phyloP scores from a whole-genome alignment of 495 filamentous ascomycete species.

The Hyaloscypha bicolor region DNA sequence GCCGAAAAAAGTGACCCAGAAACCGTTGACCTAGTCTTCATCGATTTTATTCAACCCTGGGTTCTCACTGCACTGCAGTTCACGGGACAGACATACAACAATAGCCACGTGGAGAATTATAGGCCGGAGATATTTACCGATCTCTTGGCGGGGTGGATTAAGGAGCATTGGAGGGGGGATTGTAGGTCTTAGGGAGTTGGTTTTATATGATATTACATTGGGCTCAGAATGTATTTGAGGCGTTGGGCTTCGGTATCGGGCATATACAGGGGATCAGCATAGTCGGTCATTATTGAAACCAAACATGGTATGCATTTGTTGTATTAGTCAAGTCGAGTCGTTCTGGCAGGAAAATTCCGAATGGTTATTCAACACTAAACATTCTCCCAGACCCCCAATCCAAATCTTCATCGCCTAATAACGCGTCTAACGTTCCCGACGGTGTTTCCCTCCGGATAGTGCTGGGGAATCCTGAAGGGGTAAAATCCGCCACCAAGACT shows the following conservation, averaged over 20 bases:
- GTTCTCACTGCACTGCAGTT: conserved; percentile 72
- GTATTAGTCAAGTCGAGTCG: too few relatives aligned
- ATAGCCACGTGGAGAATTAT: conserved; percentile 64
- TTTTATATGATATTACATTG: background rate
- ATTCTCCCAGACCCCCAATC: too few relatives aligned
- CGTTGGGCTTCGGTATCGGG: background rate
- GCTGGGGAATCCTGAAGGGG: too few relatives aligned
- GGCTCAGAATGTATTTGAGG: background rate
- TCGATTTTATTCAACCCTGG: conserved; percentile 86
- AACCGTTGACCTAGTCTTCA: conserved; percentile 82
- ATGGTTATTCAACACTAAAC: too few relatives aligned
- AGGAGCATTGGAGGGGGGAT: conserved; percentile 68
- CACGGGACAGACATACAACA: conserved; percentile 60
- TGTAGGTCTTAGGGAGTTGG: conserved; percentile 38
- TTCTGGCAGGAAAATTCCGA: too few relatives aligned
- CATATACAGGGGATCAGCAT: too few relatives aligned
- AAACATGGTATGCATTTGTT: too few relatives aligned
- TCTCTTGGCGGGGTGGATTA: conserved; percentile 76
- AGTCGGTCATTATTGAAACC: too few relatives aligned
- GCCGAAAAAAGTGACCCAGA: conserved; percentile 55
- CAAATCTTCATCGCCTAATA: too few relatives aligned
- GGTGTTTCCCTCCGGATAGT: too few relatives aligned
- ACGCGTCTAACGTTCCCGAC: too few relatives aligned
- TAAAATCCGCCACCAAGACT: too few relatives aligned
- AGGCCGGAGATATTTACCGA: conserved; percentile 72